A percentile compares a stretch with the other conserved stretches of the same genome.
Conservation (phyloP, 2,329 filamentous ascomycete genomes). For the Fusarium nodosum region DNA sequence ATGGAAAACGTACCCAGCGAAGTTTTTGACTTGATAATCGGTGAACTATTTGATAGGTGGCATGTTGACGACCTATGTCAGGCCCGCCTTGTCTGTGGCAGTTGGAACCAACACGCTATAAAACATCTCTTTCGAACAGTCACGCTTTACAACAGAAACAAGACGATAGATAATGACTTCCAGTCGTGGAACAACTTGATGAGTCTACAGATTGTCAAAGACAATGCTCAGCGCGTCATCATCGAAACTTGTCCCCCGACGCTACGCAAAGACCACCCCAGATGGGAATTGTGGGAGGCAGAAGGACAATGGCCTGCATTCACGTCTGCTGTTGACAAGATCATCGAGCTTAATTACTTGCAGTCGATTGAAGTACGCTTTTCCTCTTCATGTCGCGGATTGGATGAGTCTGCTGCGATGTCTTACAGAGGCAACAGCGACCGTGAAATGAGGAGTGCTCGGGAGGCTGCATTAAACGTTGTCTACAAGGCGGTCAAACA, state of each 20-base stretch:
- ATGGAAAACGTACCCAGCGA: too few relatives aligned
- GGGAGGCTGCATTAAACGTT: background rate
- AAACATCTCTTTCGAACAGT: background rate
- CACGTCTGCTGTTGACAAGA: background rate
- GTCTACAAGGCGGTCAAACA: background rate
- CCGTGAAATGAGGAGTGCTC: too few relatives aligned
- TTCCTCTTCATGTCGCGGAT: too few relatives aligned
- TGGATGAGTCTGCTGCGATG: too few relatives aligned
- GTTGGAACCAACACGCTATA: background rate
- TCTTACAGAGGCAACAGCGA: too few relatives aligned
- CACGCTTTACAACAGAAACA: background rate
- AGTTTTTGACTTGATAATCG: background rate
- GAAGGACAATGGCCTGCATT: too few relatives aligned
- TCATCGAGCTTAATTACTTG: background rate
- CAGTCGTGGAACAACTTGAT: background rate
- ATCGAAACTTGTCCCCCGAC: background rate
- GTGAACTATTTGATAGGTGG: background rate
- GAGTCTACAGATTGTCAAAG: background rate
- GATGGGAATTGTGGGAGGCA: too few relatives aligned
- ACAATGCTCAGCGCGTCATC: background rate
- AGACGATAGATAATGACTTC: background rate
- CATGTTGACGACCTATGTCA: background rate
- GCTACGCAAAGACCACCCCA: too few relatives aligned
- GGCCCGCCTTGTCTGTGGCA: background rate
- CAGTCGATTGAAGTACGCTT: background rate